Evolutionary conservation across 805 yeast species (phyloP), one percentile per base, ranked within the genome.

Genomic region (Cyberlindnera meyerae): DNA sequence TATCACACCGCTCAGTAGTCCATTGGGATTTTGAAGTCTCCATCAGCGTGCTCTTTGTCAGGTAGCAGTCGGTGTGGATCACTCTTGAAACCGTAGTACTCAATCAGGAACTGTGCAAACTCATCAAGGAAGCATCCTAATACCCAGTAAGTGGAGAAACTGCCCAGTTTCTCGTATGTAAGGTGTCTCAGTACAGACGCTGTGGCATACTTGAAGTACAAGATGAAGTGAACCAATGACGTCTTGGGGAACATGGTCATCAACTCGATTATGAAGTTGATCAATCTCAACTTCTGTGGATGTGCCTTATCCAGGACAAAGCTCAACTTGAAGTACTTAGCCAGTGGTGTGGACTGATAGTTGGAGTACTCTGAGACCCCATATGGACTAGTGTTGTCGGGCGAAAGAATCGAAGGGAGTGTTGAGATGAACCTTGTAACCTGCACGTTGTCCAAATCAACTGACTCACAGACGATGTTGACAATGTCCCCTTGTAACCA

Each of bases 111-210:
- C 16, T 30, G 43, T 8, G 39, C 24, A 21, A 44, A 49, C 31
- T 49, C 55, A 20, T 49, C 51, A 15, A 49, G 11, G 33, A 44
- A 47, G 34, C 48, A 49, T 5, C 42, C 39, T 11, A 47, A 28
- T 12, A 45, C 41, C 54, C 54, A 51, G 21, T 36, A 51, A 2
- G 40, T 39, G n/a, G 47, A 33, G 32, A 51, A 51, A 6, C 47
- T 40, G 8, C 30, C 9, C 7, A 24, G 18, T 14, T 33, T 36
- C 9, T 34, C 25, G 8, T 28, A 25, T 3, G 49, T 44, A 14
- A 50, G 17, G n/a, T 39, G 38, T 24, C 48, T 32, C 14, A 50
- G 29, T 2, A 48, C 28, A 2, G 37, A 24, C 2, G 49, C 48
- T 8, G 46, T 36, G 6, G 37, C 35, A 22, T 31, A 42, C 32